Evolutionary conservation across 768 basidiomycete species (phyloP).

Genomic region (Macrocybe gigantea): DNA sequence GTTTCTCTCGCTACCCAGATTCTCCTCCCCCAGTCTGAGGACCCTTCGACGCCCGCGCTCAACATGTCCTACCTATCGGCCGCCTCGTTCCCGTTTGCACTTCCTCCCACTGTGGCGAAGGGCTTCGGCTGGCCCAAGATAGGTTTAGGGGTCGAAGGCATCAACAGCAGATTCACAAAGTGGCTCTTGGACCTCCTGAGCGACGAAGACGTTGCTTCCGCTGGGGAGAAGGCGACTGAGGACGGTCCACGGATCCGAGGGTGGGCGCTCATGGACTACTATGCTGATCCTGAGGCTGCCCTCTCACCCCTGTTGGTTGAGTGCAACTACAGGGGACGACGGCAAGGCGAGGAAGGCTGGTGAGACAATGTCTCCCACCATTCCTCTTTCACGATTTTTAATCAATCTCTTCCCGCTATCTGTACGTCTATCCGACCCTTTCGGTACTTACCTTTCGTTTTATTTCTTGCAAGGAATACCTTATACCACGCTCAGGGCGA

Average conservation of each 20-base stretch:
- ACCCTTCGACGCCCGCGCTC: conserved; percentile 38
- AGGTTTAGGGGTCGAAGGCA: conserved; percentile 80
- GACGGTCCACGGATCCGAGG: conserved; percentile 53
- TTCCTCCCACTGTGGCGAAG: conserved; percentile 70
- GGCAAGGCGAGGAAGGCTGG: conserved; percentile 16
- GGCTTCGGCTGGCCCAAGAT: conserved; percentile 80
- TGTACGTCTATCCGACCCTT: too few relatives aligned
- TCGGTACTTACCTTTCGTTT: too few relatives aligned
- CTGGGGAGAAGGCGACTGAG: conserved; percentile 9
- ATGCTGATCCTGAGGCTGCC: conserved; percentile 48
- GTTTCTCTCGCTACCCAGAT: conserved; percentile 47
- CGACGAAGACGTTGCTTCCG: conserved; percentile 8
- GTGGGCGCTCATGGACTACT: conserved; percentile 77
- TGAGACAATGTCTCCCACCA: not conserved
- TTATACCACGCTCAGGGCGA: too few relatives aligned
- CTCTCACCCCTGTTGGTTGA: conserved; percentile 68
- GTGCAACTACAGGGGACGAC: conserved; percentile 60
- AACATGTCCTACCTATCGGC: conserved; percentile 82
- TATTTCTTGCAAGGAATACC: too few relatives aligned
- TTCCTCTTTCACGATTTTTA: too few relatives aligned
- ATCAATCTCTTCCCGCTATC: too few relatives aligned
- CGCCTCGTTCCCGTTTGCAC: conserved; percentile 71
- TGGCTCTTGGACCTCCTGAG: conserved; percentile 63
- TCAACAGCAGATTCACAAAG: conserved; percentile 66
- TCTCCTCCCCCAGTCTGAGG: conserved; percentile 35